Evolutionary conservation across 140 eudicot genomes (phyloP).

Genomic region (Flaveria floridana): DNA sequence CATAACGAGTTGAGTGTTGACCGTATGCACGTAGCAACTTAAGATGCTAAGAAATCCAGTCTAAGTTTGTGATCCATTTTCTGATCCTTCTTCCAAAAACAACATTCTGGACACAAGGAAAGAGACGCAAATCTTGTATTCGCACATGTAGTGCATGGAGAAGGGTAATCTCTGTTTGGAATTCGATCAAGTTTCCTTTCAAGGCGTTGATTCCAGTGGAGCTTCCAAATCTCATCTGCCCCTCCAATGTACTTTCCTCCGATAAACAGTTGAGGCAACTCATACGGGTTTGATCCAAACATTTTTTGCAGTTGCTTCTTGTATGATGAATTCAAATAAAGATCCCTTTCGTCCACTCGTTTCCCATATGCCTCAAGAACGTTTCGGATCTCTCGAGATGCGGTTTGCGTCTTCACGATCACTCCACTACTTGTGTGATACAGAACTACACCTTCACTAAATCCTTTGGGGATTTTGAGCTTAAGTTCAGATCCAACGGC

Average conservation of each 20-base stretch:
- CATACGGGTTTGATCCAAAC: not conserved
- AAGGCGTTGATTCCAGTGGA: slow-evolving; percentile 2
- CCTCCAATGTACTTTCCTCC: slow-evolving; percentile 20
- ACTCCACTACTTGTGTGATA: slow-evolving; percentile 20
- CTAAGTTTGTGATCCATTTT: not conserved
- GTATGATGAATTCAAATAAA: slow-evolving; percentile 1
- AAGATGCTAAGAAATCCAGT: too few relatives aligned
- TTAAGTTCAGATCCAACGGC: not conserved
- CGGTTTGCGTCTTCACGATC: not conserved
- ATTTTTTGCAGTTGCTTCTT: not conserved
- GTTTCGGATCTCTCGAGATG: slow-evolving; percentile 1
- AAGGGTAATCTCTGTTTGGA: slow-evolving; percentile 6
- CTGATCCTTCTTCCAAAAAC: not conserved
- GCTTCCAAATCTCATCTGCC: slow-evolving; percentile 6
- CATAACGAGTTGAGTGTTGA: too few relatives aligned
- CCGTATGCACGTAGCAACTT: too few relatives aligned
- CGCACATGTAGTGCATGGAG: not conserved
- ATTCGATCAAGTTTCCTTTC: slow-evolving; percentile 2
- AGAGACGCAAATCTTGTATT: slow-evolving; percentile 17
- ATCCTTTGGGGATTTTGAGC: not conserved
- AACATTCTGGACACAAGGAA: not conserved
- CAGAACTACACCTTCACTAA: not conserved
- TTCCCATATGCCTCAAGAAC: slow-evolving; percentile 11
- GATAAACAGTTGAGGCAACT: slow-evolving; percentile 14
- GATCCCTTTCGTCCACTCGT: slow-evolving; percentile 22